Base-by-base conservation (phyloP, 2,329 filamentous ascomycete genomes). In the Plenodomus lindquistii region DNA sequence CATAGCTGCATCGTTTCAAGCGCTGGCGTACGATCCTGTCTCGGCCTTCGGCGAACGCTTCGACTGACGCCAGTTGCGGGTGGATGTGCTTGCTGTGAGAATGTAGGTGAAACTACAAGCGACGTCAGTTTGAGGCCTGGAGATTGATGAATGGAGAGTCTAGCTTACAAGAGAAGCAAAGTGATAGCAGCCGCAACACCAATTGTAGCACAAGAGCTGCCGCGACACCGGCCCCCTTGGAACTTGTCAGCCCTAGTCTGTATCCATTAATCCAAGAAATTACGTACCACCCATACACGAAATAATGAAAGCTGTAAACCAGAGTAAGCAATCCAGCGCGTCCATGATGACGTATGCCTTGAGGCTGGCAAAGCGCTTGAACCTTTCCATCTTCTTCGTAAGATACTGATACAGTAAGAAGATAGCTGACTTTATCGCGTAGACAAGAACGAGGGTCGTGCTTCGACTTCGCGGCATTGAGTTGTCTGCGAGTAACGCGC, bases 321-420 rank as follows among this genome's bases (percentile, higher is more conserved):
- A 54, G 9, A 54, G 41, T 15, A 54, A 34, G 22, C 40, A 42
- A 17, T 78, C 74, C 16, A 76, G 49, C 19, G 47, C 56, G 56
- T 75, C 75, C 42, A 77, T 62, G 20, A 77, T 71, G 9, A 64
- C 51, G 54, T 74, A 67, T 2, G 73, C 73, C 52, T 75, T 77
- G 2, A 71, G 48, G 53, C 67, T 74, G 11, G 50, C 63, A 65
- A 69, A 76, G 38, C 60, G 63, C 13, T 57, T 43, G 47, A 75
- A 65, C 2, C 59, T 50, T 5, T 50, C 29, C 4, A 64, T 50
- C 50, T 75, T 70, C 22, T 71, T 66, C 29, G 69, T 72, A 2
- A 75, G 53, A 45, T 77, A 52, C 40, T 76, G 69, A 48, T 77
- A 77, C 8, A 53, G 39, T 48, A 77, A 65, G 51, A 77, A 63